Evolutionary conservation across 805 yeast species (phyloP), one percentile per base, ranked within the genome.

Genomic region (Kuraishia piskuri): DNA sequence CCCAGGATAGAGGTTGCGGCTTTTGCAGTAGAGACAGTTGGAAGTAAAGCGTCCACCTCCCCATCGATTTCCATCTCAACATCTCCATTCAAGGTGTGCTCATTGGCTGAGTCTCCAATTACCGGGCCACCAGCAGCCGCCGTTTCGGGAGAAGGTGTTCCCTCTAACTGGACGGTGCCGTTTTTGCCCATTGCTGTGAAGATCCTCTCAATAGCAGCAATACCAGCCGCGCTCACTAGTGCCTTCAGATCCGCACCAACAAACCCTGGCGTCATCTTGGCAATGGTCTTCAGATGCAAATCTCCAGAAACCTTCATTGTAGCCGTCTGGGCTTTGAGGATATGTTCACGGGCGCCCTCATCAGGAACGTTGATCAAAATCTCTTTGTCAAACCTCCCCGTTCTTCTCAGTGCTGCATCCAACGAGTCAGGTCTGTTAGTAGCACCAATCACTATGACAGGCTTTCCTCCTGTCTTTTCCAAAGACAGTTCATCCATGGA

Each of bases 201-300:
- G 4, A 94, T 91, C 59, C 99, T 78, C 64, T 92, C 91, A 57
- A 94, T 91, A 1, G 98, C 97, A 57, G 88, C 80, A 20, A 90
- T 87, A 54, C 98, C 98, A 0, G 99, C 96, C 2, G 97, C 97
- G 0, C 97, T 83, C 1, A 89, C 95, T 54, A 94, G 76, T 14
- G 98, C 95, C 62, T 90, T 90, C 59, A 94, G 76, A 73, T 94
- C 99, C 1, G 99, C 99, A 52, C 98, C 99, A 1, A 94, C 99
- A 68, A 83, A 94, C 17, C 99, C 99, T 0, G 99, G 97, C 0
- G 99, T 94, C 73, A 88, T 73, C 63, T 91, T 91, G 1, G 98
- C 97, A 51, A 94, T 73, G 56, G 79, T 78, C 48, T 70, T 63
- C 65, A 82, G 88, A 59, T 91, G 90, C 58, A 92, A 80, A 36